A percentile compares a stretch with the other conserved stretches of the same genome.
Evolutionary conservation across 306 rosid species (phyloP).

Genomic region (Vigna hirtella): DNA sequence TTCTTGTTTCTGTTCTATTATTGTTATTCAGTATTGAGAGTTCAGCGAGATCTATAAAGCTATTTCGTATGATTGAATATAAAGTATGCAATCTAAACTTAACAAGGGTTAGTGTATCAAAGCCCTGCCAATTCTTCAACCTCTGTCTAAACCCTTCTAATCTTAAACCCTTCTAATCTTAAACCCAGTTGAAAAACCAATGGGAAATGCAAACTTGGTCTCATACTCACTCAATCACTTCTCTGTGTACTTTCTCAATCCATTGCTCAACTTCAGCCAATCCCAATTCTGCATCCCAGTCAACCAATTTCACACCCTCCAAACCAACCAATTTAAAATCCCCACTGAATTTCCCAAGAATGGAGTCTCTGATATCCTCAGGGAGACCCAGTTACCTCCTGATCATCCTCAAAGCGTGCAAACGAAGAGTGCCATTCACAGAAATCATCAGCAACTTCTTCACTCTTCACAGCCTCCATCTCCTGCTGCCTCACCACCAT

Average conservation of each 20-base stretch:
- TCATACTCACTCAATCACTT: constrained; percentile 88
- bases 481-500: constrained; percentile 52
- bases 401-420: constrained; percentile 74
- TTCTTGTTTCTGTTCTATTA: too few species aligned
- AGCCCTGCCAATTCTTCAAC: constrained; percentile 87
- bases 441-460: constrained; percentile 77
- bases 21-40: too few species aligned
- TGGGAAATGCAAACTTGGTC: constrained; percentile 69
- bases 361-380: constrained; percentile 71
- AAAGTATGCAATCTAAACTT: too few species aligned
- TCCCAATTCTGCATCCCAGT: constrained; percentile 50
- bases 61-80: too few species aligned
- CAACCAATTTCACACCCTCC: constrained; percentile 68
- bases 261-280: constrained; percentile 64
- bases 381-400: constrained; percentile 80
- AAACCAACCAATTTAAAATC: constrained; percentile 63
- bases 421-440: constrained; percentile 52
- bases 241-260: constrained; percentile 74
- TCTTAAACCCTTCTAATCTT: constrained; percentile 61
- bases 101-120: constrained; percentile 50
- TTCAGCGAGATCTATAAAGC: too few species aligned
- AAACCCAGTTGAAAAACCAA: constrained; percentile 72
- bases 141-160: constrained; percentile 68
- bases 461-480: constrained; percentile 57
- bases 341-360: constrained; percentile 53